These are phyloP conservation scores for Lyophyllum decastes DNA, from an alignment of 768 basidiomycete species.

Conservation along the genomic window DNA sequence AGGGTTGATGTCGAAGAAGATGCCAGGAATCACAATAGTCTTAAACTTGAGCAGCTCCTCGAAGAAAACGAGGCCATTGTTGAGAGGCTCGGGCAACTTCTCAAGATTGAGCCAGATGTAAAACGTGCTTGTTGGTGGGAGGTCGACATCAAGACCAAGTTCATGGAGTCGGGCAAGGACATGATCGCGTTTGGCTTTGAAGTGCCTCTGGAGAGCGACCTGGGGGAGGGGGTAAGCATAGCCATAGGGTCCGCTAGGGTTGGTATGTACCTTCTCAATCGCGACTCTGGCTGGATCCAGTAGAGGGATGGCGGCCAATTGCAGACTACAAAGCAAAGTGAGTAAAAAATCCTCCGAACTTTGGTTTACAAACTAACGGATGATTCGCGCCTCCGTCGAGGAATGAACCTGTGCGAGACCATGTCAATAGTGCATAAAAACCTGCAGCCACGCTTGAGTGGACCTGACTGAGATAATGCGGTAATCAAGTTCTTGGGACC, in stretches of 20 bases:
- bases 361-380: constrained; percentile 53
- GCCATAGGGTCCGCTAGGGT: not conserved
- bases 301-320: constrained; percentile 85
- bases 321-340: constrained; percentile 50
- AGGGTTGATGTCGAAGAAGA: constrained; percentile 86
- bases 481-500: constrained; percentile 88
- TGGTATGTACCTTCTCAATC: constrained; percentile 58
- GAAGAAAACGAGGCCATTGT: constrained; percentile 93
- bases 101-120: constrained; percentile 94
- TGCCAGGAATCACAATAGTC: constrained; percentile 89
- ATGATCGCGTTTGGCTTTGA: constrained; percentile 90
- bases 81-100: constrained; percentile 75
- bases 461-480: constrained; percentile 88
- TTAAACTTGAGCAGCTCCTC: constrained; percentile 90
- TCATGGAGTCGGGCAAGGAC: constrained; percentile 79
- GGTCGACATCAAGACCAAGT: constrained; percentile 74
- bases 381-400: constrained; percentile 95
- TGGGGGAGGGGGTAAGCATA: constrained; percentile 23
- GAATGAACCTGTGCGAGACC: constrained; percentile 62
- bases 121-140: constrained; percentile 83
- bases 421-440: not conserved
- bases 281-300: constrained; percentile 70
- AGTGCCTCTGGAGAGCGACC: constrained; percentile 86
- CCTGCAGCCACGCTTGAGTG: constrained; percentile 8
- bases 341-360: not conserved